These are phyloP conservation scores for Aspergillus sp. DNA, from an alignment of 2,329 filamentous ascomycete genomes.

Conservation along the genomic window DNA sequence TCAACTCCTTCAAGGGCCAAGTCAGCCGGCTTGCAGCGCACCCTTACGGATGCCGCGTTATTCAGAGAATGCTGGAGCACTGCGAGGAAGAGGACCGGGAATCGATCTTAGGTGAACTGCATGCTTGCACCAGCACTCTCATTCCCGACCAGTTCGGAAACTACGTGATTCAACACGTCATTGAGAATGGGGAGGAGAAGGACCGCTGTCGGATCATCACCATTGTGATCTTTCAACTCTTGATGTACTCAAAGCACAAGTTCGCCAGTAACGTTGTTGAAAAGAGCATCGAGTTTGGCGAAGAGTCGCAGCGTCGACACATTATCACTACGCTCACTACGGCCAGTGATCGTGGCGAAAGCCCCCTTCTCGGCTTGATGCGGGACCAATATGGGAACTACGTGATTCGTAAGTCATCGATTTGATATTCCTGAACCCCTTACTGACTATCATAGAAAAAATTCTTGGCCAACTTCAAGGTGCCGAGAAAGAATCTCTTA, in stretches of 20 bases:
- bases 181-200: constrained; percentile 64
- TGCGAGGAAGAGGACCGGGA: constrained; percentile 64
- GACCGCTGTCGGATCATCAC: constrained; percentile 66
- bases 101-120: constrained; percentile 69
- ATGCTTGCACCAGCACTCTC: constrained; percentile 60
- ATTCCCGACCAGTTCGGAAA: constrained; percentile 89
- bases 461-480: constrained; percentile 58
- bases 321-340: constrained; percentile 59
- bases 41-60: constrained; percentile 81
- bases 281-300: constrained; percentile 71
- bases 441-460: constrained; percentile 58
- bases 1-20: constrained; percentile 68
- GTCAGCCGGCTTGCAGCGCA: constrained; percentile 68
- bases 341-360: constrained; percentile 56
- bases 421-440: neutral
- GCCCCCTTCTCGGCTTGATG: constrained; percentile 67
- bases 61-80: constrained; percentile 83
- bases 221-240: constrained; percentile 62
- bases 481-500: constrained; percentile 51
- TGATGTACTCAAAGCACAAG: constrained; percentile 83
- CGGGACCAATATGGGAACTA: constrained; percentile 93
- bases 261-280: constrained; percentile 97
- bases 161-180: constrained; percentile 90
- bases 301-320: constrained; percentile 57
- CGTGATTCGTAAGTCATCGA: constrained; percentile 72